Evolutionary conservation across 2,329 filamentous ascomycete species (phyloP).

Genomic region (Simplicillium sp.): DNA sequence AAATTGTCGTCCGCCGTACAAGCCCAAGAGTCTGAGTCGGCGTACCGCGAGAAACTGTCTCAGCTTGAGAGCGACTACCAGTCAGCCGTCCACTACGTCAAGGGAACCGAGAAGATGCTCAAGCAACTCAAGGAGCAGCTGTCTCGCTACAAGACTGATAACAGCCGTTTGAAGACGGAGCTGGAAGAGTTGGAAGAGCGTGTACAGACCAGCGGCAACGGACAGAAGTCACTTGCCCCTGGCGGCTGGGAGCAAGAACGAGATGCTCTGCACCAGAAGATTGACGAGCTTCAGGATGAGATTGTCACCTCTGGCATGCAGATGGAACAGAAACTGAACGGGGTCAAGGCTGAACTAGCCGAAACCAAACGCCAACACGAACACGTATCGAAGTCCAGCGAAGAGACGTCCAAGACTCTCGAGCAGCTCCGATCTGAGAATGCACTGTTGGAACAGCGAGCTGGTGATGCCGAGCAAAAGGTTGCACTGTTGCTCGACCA

Average conservation of each 20-base stretch:
- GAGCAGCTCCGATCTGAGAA: constrained; percentile 82
- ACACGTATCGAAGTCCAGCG: constrained; percentile 44
- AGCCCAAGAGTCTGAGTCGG: constrained; percentile 75
- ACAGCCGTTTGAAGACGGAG: constrained; percentile 72
- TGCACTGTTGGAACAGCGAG: constrained; percentile 67
- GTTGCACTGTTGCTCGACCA: constrained; percentile 90
- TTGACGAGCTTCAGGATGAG: constrained; percentile 60
- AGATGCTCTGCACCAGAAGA: constrained; percentile 53
- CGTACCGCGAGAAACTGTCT: constrained; percentile 85
- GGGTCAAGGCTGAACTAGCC: constrained; percentile 61
- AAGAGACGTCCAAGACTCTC: constrained; percentile 53
- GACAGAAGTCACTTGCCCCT: constrained; percentile 29
- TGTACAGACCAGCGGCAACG: constrained; percentile 20
- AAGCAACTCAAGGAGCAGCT: constrained; percentile 97
- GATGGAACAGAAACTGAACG: constrained; percentile 62
- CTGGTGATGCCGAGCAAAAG: constrained; percentile 83
- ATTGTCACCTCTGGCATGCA: constrained; percentile 55
- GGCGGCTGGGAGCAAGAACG: constrained; percentile 70
- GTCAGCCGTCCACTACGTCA: constrained; percentile 94
- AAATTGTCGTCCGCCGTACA: constrained; percentile 69
- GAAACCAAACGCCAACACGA: constrained; percentile 61
- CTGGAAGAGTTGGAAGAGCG: constrained; percentile 58
- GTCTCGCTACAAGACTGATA: constrained; percentile 82
- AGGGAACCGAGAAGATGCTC: constrained; percentile 98
- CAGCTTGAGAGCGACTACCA: constrained; percentile 97